These are phyloP conservation scores for Corchorus olitorius DNA, from an alignment of 345 rosid genomes.

Conservation along the genomic window DNA sequence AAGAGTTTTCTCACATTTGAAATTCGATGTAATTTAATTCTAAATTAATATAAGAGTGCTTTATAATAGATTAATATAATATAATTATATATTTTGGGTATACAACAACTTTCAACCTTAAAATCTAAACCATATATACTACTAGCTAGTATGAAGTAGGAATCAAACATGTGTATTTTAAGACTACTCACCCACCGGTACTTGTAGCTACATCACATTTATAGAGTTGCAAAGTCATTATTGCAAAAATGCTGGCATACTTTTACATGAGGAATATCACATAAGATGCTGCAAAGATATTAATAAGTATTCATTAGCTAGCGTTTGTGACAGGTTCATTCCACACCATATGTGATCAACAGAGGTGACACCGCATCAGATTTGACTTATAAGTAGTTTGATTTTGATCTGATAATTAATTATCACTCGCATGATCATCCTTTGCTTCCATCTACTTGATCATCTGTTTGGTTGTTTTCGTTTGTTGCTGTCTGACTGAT, in stretches of 20 bases:
- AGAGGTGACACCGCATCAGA: background rate
- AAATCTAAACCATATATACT: too few relatives aligned
- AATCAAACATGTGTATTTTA: too few relatives aligned
- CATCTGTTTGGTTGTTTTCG: background rate
- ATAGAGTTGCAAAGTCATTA: too few relatives aligned
- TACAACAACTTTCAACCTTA: too few relatives aligned
- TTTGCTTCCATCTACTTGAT: background rate
- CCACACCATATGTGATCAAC: constrained; percentile 1
- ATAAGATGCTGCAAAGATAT: constrained; percentile 8
- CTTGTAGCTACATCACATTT: background rate
- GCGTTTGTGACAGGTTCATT: constrained; percentile 1
- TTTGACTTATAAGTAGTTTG: background rate
- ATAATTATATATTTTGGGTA: too few relatives aligned
- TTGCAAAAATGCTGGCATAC: background rate
- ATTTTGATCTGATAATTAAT: background rate
- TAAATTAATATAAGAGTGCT: too few relatives aligned
- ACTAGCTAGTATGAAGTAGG: too few relatives aligned
- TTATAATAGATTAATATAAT: too few relatives aligned
- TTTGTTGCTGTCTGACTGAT: background rate
- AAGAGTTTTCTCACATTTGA: too few relatives aligned
- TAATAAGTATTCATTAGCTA: background rate
- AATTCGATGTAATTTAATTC: too few relatives aligned
- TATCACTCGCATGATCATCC: background rate
- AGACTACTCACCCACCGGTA: too few relatives aligned
- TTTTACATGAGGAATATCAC: background rate